Conservation (phyloP, 805 yeast genomes). For the Scheffersomyces lignosus region DNA sequence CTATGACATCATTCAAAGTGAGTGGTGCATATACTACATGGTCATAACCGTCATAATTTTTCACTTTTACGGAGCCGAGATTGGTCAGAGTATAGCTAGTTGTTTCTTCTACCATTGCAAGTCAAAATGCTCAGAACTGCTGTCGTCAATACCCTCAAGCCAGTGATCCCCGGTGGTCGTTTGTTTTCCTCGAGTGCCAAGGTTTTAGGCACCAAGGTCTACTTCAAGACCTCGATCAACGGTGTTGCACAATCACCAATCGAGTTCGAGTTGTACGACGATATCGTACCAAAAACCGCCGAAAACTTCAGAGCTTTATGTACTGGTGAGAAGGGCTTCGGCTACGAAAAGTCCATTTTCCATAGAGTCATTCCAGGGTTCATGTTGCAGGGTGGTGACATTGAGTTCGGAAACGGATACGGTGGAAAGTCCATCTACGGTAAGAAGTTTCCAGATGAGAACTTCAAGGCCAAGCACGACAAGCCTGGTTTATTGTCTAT, state of each 20-base stretch:
- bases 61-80: no score
- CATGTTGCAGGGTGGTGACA: constrained; percentile 84
- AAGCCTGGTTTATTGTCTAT: constrained; percentile 81
- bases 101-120: no score
- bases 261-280: constrained; percentile 43
- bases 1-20: no score
- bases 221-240: constrained; percentile 55
- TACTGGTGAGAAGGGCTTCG: constrained; percentile 94
- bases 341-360: constrained; percentile 83
- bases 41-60: no score
- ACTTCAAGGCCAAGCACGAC: constrained; percentile 71
- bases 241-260: constrained; percentile 47
- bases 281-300: constrained; percentile 71
- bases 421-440: constrained; percentile 93
- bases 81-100: no score
- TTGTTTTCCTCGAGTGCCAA: constrained; percentile 49
- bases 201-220: constrained; percentile 53
- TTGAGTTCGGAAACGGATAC: constrained; percentile 85
- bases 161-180: constrained; percentile 34
- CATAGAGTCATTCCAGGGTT: constrained; percentile 96
- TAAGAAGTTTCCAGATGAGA: constrained; percentile 61
- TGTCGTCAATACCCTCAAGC: constrained; percentile 16
- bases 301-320: constrained; percentile 80
- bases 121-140: constrained; percentile 21
- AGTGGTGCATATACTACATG: no score